These are phyloP conservation scores for Cardamine resedifolia DNA, from an alignment of 345 rosid genomes.

Conservation along the genomic window DNA sequence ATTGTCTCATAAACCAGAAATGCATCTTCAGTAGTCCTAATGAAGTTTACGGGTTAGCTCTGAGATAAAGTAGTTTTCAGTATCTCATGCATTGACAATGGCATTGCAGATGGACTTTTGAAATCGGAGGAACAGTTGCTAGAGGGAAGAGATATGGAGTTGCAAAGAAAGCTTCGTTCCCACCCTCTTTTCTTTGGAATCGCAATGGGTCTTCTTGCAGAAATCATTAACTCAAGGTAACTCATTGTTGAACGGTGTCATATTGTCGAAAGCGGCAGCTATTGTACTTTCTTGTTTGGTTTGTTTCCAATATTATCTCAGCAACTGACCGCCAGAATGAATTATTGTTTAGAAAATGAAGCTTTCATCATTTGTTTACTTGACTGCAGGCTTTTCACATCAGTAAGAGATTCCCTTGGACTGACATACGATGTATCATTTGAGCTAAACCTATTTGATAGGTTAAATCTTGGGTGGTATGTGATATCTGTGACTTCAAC, in stretches of 20 bases:
- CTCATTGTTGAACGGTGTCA: constrained; percentile 9
- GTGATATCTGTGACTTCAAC: constrained; percentile 98
- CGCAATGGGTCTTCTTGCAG: constrained; percentile 92
- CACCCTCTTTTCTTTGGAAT: constrained; percentile 97
- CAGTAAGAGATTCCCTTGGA: constrained; percentile 99
- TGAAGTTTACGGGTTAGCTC: constrained; percentile 6
- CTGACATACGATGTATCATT: constrained; percentile 98
- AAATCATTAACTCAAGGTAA: constrained; percentile 97
- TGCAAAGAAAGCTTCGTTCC: constrained; percentile 59
- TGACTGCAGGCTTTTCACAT: constrained; percentile 98
- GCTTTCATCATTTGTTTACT: neutral
- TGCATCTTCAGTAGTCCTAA: neutral
- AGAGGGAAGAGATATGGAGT: constrained; percentile 42
- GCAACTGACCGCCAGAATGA: neutral
- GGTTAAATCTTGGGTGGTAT: constrained; percentile 98
- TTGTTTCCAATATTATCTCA: neutral
- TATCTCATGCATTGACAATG: constrained; percentile 32
- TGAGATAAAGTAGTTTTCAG: constrained; percentile 6
- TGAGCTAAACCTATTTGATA: constrained; percentile 92
- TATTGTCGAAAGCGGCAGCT: neutral
- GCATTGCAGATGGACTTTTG: constrained; percentile 55
- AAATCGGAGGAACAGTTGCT: constrained; percentile 41
- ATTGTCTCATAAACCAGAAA: constrained; percentile 9
- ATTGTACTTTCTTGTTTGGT: neutral
- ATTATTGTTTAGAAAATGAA: neutral